Base-by-base conservation (phyloP, 2,329 filamentous ascomycete species). In the Colletotrichum euphorbiae region DNA sequence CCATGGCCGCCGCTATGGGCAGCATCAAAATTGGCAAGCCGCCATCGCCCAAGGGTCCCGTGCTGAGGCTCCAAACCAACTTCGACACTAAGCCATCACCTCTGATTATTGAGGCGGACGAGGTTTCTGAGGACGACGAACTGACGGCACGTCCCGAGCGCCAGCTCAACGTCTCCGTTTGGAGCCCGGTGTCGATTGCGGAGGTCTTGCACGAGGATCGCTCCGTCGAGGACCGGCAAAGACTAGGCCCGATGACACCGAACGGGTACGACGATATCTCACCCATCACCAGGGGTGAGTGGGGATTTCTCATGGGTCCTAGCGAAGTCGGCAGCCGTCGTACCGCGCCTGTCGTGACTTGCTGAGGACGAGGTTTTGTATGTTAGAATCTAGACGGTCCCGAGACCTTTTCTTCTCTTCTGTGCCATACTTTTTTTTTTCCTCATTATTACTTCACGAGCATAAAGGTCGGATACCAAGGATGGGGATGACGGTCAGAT, bases 181-280 rank as follows among this genome's bases (percentile, higher is more conserved):
- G 78, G 76, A 73, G 72, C 31, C 71, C 72, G 40, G 69, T 69
- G 13, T 81, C 82, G 45, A 86, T 86, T 68, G 83, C 84, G 68
- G 79, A 82, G 72, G 73, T 84, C 38, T 73, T 85, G 55, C 76
- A 73, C 68, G 73, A 74, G 13, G 72, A 57, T 3, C 71, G 7
- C 48, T 66, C 60, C 45, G 66, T 33, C 57, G 42, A 60, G 55
- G 55, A 70, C 57, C 48, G 71, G 31, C 73, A 75, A 62, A 74
- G 67, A 54, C 70, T 82, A 19, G 86, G 85, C 0, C 84, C 87
- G 1, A 75, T 80, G 77, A 90, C 88, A 64, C 88, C 87, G 1
- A 88, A 89, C 70, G 83, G 79, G 7, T 87, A 86, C 70, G 87
- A 88, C 19, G 88, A 90, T 73, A 87, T 90, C 62, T 89, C 87